Evolutionary conservation across 2,329 filamentous ascomycete species (phyloP).

Genomic region (Neofusicoccum kwambonambiense): DNA sequence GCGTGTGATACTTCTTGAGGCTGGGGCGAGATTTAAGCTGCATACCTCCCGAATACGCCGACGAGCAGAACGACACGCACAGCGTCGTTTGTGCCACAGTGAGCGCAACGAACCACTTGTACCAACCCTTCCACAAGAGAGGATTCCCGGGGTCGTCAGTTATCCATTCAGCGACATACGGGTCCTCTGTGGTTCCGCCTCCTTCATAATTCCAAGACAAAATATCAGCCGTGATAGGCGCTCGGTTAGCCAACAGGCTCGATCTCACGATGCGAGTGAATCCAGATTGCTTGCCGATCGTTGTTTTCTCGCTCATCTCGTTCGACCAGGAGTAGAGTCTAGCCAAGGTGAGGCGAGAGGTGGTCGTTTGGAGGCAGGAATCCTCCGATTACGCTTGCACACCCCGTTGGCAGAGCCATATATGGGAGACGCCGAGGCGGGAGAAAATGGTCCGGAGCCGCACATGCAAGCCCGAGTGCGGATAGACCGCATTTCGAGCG

Average conservation of each 20-base stretch:
- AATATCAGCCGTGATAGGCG: conserved; percentile 35
- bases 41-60: conserved; percentile 40
- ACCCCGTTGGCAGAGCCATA: background rate
- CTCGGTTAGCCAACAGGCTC: conserved; percentile 37
- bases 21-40: background rate
- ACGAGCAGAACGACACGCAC: conserved; percentile 45
- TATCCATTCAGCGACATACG: conserved; percentile 48
- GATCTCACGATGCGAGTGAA: conserved; percentile 28
- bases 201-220: conserved; percentile 42
- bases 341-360: background rate
- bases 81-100: conserved; percentile 43
- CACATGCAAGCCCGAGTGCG: background rate
- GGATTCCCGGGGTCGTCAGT: conserved; percentile 48
- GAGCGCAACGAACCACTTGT: conserved; percentile 44
- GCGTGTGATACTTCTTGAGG: too few species aligned
- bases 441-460: background rate
- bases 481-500: background rate
- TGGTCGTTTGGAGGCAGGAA: too few species aligned
- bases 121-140: conserved; percentile 36
- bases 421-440: background rate
- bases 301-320: background rate
- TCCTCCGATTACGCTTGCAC: too few species aligned
- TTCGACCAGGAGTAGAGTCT: background rate
- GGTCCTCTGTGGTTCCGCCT: conserved; percentile 44
- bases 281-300: background rate